Conservation (phyloP, 768 basidiomycete genomes). For the Phaffia tasmanica region DNA sequence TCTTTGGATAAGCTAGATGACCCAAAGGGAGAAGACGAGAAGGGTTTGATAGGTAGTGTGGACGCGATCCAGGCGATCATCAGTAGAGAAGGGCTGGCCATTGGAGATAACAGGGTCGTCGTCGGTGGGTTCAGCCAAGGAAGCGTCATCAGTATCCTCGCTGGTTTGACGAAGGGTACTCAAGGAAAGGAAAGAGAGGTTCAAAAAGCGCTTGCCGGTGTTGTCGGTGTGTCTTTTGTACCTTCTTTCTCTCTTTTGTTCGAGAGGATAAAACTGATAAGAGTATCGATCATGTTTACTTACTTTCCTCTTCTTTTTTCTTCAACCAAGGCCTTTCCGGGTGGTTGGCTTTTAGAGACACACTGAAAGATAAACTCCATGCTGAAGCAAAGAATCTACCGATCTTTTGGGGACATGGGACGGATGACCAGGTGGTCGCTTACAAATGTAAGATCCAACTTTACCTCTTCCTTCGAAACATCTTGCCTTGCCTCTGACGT, state of each 20-base stretch:
- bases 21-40: constrained; percentile 54
- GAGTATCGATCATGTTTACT: too few species aligned
- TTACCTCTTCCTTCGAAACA: background rate
- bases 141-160: constrained; percentile 59
- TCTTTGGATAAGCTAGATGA: constrained; percentile 44
- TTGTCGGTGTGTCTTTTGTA: constrained; percentile 3
- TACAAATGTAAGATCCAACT: constrained; percentile 40
- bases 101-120: constrained; percentile 57
- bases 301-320: background rate
- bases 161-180: constrained; percentile 57
- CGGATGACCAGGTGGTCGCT: constrained; percentile 60
- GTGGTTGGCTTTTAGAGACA: constrained; percentile 60
- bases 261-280: background rate
- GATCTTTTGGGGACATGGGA: constrained; percentile 80
- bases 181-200: constrained; percentile 18
- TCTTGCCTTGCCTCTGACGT: background rate
- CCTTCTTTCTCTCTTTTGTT: background rate
- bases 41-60: constrained; percentile 59
- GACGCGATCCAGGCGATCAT: constrained; percentile 57
- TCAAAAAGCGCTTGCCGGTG: constrained; percentile 14
- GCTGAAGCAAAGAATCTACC: constrained; percentile 53
- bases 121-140: constrained; percentile 82
- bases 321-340: constrained; percentile 53
- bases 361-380: constrained; percentile 60
- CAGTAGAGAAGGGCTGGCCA: constrained; percentile 54